Evolutionary conservation across 1,139 yeast genomes (phyloP).

Genomic region (Candida neerlandica): DNA sequence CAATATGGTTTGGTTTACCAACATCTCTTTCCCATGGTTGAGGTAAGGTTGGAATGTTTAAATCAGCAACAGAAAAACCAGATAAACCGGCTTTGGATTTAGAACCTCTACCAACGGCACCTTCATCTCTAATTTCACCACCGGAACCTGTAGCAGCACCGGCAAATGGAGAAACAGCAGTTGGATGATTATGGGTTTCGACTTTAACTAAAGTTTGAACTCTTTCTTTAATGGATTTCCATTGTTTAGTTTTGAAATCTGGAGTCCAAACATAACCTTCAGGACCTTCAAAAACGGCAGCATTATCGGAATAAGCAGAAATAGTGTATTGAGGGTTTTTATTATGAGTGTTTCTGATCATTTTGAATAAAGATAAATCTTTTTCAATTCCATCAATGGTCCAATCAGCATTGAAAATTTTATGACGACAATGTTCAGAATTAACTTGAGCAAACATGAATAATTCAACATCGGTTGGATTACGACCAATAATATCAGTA

Average conservation of each 20-base stretch:
- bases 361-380: constrained; percentile 78
- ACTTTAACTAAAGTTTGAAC: constrained; percentile 93
- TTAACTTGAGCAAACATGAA: constrained; percentile 99
- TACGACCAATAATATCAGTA: constrained; percentile 71
- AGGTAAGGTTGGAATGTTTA: constrained; percentile 77
- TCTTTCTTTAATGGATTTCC: constrained; percentile 73
- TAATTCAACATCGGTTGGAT: constrained; percentile 96
- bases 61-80: constrained; percentile 91
- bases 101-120: constrained; percentile 99
- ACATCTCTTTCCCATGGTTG: constrained; percentile 94
- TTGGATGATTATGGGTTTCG: constrained; percentile 98
- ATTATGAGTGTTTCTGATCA: constrained; percentile 93
- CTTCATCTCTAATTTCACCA: constrained; percentile 99
- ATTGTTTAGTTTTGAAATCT: constrained; percentile 66
- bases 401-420: constrained; percentile 99
- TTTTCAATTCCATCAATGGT: constrained; percentile 82
- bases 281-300: constrained; percentile 93
- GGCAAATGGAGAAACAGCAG: constrained; percentile 98
- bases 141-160: constrained; percentile 99
- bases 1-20: constrained; percentile 92
- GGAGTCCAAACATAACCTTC: constrained; percentile 80
- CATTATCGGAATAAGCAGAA: constrained; percentile 96
- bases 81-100: constrained; percentile 95
- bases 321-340: constrained; percentile 81
- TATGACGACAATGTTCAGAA: constrained; percentile 99